Evolutionary conservation across 257 asterid species (phyloP), one percentile per base, ranked within the genome.

Genomic region (Linaria vulgaris): DNA sequence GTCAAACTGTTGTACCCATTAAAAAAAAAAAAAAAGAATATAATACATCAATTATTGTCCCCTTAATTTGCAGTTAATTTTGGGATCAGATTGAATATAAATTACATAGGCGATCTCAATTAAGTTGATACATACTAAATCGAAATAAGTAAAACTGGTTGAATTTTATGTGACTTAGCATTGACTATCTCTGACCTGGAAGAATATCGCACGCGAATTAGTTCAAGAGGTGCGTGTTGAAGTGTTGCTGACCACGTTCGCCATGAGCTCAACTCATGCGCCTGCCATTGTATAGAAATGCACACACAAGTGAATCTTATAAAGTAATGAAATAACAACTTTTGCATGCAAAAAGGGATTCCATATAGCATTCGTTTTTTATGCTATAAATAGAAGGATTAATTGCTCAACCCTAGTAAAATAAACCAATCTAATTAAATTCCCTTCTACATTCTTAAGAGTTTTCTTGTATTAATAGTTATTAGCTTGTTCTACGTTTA

Each of bases 251-350:
- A 50, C 16, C 71, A 66, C 71, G 49, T 66, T 64, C 16, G 31
- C 27, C 71, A 24, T 55, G 63, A 66, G 70, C 10, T 64, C 16
- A 38, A 38, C 69, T 64, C 69, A 64, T 52, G 61, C 39, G 39
- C n/a, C 20, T 31, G 57, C 31, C 69, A 34, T 34, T 49, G n/a
- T n/a, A n/a, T 15, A 16, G 24, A 12, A n/a, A 46, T 44, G 41
- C 16, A 43, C 14, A 43, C 17, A 43, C 6, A 0, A 53, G 8
- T 11, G 22, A 9, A 24, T 5, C 7, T 23, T 9, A 23, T 1
- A 30, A 53, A 51, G 14, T 51, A 51, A 20, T 9, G 16, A 2
- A 1, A 51, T 24, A 39, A 34, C 41, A 34, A 34, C 59, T 53
- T 53, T 53, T 6, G 31, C 3, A 27, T 6, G 31, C 3, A 27